Base-by-base conservation (phyloP, 768 basidiomycete species). In the Paxillus ammoniavirescens region DNA sequence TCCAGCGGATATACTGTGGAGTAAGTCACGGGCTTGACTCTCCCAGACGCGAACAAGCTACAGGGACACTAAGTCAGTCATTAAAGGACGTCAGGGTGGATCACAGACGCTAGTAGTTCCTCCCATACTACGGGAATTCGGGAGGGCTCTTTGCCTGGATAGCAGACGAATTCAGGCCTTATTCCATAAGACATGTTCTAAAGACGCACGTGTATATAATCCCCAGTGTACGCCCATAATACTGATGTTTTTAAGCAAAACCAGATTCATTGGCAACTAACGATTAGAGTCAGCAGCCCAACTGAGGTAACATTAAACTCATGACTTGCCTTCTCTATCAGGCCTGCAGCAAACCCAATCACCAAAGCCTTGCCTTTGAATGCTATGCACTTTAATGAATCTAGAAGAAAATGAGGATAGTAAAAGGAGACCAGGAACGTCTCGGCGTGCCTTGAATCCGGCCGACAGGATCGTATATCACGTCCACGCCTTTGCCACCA, bases 341-440 rank as follows among this genome's bases (percentile, higher is more conserved):
- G 18, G 2, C 71, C 71, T 0, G 60, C 59, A 8, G 53, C 63
- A 50, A 61, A 98, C 6, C 96, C 97, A 48, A 99, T 86, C n/a
- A 98, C 89, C 10, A 99, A 63, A 1, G 89, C 86, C 13, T 96
- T 82, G 1, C 95, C 93, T 67, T 95, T 94, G 86, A 95, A 98
- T 0, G 89, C 90, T 52, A 94, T 91, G 67, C 93, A 96, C 67
- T 95, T 98, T 52, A 98, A 66, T 44, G 81, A 87, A 67, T 92
- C 93, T 91, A 42, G 12, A 51, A 45, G 46, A 33, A 15, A 2
- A 40, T 51, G 36, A 55, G 30, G 31, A 12, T 52, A 36, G 10
- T 49, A 21, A 48, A 18, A 3, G 10, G 5, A 37, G 37, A 47
- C 10, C 13, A 23, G 31, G 26, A 23, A n/a, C 2, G 6, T 15